Evolutionary conservation across 169 alveolate species (phyloP).

Genomic region (Plasmodium adleri): DNA sequence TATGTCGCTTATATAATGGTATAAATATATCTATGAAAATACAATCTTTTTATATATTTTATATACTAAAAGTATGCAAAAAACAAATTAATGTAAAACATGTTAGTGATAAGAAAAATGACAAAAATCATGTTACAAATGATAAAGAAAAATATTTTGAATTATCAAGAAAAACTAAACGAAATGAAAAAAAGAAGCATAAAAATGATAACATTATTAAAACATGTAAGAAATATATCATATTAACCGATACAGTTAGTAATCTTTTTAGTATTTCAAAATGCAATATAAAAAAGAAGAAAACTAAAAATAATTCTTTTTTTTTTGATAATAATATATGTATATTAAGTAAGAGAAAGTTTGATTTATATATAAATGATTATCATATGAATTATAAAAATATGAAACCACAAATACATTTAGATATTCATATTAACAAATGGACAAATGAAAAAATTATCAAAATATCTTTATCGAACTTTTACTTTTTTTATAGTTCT

Average conservation of each 20-base stretch:
- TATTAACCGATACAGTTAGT: slow-evolving; percentile 49
- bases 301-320: background rate
- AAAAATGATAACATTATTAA: background rate
- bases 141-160: background rate
- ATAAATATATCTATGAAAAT: slow-evolving; percentile 45
- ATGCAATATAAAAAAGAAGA: slow-evolving; percentile 22
- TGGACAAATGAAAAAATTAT: slow-evolving; percentile 20
- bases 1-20: slow-evolving; percentile 1
- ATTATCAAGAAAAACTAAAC: background rate
- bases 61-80: slow-evolving; percentile 13
- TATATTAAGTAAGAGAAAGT: slow-evolving; percentile 56
- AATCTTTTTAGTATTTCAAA: slow-evolving; percentile 58
- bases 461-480: slow-evolving; percentile 40
- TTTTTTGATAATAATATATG: slow-evolving; percentile 39
- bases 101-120: background rate
- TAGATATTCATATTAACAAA: slow-evolving; percentile 52
- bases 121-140: background rate
- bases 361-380: slow-evolving; percentile 34
- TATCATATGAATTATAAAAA: slow-evolving; percentile 22
- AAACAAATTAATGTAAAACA: background rate
- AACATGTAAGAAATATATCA: slow-evolving; percentile 52
- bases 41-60: slow-evolving; percentile 42
- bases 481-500: slow-evolving; percentile 64
- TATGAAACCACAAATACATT: slow-evolving; percentile 35
- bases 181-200: background rate